phyloP scores from a whole-genome alignment of 225 moss, liverwort and hornwort species.

The Bryum argenteum region DNA sequence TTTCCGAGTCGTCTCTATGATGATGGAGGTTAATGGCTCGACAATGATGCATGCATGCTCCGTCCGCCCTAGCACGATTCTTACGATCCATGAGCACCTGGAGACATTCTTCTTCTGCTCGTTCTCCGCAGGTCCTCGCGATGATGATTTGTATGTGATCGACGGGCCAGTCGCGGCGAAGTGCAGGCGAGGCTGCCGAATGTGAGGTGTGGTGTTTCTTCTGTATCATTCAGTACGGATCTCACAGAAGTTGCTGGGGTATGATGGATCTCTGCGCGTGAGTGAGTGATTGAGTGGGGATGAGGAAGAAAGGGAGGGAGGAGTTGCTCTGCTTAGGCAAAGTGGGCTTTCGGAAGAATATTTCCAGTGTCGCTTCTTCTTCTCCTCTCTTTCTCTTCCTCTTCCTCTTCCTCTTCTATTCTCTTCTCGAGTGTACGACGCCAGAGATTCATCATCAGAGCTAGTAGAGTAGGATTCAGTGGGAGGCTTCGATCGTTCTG shows the following conservation, averaged over 20 bases:
- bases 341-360: constrained; percentile 11
- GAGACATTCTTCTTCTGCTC: neutral
- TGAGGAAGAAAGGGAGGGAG: neutral
- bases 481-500: constrained; percentile 66
- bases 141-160: constrained; percentile 15
- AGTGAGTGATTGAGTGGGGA: too few relatives aligned
- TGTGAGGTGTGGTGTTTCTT: constrained; percentile 37
- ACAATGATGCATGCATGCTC: constrained; percentile 13
- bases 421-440: constrained; percentile 7
- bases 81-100: constrained; percentile 23
- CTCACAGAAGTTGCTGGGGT: neutral
- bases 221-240: constrained; percentile 63
- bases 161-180: too few relatives aligned
- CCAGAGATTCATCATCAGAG: constrained; percentile 30
- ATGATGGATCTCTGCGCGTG: constrained; percentile 18
- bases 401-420: too few relatives aligned
- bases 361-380: constrained; percentile 19
- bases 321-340: constrained; percentile 28
- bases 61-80: constrained; percentile 1
- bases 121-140: neutral
- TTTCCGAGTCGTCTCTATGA: constrained; percentile 56
- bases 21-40: constrained; percentile 24
- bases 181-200: constrained; percentile 39
- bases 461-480: constrained; percentile 39
- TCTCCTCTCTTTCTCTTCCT: too few relatives aligned